These are phyloP conservation scores for Metschnikowia noctiluminum DNA, from an alignment of 805 yeast species.

Conservation along the genomic window DNA sequence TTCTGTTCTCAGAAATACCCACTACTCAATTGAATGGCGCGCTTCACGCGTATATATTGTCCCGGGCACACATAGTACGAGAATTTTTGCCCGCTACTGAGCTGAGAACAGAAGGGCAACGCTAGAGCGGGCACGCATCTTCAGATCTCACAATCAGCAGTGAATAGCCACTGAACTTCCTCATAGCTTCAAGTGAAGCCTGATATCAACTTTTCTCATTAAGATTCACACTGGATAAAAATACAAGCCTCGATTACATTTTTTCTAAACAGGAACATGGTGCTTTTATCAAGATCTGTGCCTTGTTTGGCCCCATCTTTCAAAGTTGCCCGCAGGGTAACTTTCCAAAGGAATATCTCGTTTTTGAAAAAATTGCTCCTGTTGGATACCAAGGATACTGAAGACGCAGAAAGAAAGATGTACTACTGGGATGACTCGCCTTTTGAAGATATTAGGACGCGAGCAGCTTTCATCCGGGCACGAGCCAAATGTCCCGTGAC, in stretches of 20 bases:
- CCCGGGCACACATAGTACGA: neutral
- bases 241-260: too few species aligned
- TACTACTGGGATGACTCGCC: slow-evolving; percentile 93
- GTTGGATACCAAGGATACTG: slow-evolving; percentile 28
- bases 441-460: slow-evolving; percentile 75
- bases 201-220: too few species aligned
- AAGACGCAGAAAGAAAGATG: slow-evolving; percentile 29
- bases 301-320: slow-evolving; percentile 4
- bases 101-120: slow-evolving; percentile 1
- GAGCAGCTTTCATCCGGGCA: slow-evolving; percentile 88
- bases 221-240: neutral
- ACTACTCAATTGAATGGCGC: too few species aligned
- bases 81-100: slow-evolving; percentile 5
- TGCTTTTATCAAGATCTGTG: slow-evolving; percentile 9
- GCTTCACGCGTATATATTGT: slow-evolving; percentile 1
- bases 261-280: neutral
- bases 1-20: too few species aligned
- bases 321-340: slow-evolving; percentile 2
- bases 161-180: too few species aligned
- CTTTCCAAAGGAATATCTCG: slow-evolving; percentile 23
- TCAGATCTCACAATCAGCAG: slow-evolving; percentile 2
- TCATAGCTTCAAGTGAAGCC: too few species aligned
- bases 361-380: slow-evolving; percentile 38
- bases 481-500: slow-evolving; percentile 92
- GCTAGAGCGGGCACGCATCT: slow-evolving; percentile 4